These are phyloP conservation scores for Hericium coralloides DNA, from an alignment of 768 basidiomycete species.

Conservation along the genomic window DNA sequence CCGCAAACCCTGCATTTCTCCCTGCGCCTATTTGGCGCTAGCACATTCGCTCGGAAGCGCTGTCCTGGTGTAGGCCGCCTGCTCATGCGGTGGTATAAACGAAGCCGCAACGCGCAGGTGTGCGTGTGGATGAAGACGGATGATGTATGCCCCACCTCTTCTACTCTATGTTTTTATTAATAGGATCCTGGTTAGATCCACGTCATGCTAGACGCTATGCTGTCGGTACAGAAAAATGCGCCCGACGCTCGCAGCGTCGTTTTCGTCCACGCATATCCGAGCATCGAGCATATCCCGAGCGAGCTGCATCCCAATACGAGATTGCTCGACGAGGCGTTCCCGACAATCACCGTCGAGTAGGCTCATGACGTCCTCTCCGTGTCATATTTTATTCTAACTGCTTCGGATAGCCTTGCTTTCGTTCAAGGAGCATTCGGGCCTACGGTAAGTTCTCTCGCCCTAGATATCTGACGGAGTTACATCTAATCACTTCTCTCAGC, in stretches of 20 bases:
- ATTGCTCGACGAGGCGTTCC: slow-evolving; percentile 15
- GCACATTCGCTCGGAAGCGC: slow-evolving; percentile 5
- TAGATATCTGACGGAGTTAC: not conserved
- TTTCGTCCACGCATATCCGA: slow-evolving; percentile 12
- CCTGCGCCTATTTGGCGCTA: slow-evolving; percentile 2
- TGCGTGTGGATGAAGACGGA: slow-evolving; percentile 16
- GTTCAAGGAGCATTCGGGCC: slow-evolving; percentile 8
- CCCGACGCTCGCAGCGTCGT: slow-evolving; percentile 11
- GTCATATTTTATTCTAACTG: not conserved
- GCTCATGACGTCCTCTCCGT: not conserved
- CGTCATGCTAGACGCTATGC: slow-evolving; percentile 11
- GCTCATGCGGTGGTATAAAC: slow-evolving; percentile 8
- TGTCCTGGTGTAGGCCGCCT: not conserved
- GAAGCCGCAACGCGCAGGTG: slow-evolving; percentile 6
- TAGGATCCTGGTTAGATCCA: slow-evolving; percentile 2
- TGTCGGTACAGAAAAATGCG: slow-evolving; percentile 11
- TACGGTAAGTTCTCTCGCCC: slow-evolving; percentile 1
- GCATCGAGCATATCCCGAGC: slow-evolving; percentile 8
- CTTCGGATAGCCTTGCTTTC: slow-evolving; percentile 5
- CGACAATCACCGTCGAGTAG: slow-evolving; percentile 13
- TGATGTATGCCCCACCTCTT: slow-evolving; percentile 3
- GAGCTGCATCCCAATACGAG: slow-evolving; percentile 15
- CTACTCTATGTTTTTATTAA: not conserved
- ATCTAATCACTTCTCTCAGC: not conserved
- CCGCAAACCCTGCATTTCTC: slow-evolving; percentile 3